Evolutionary conservation across 2,329 filamentous ascomycete genomes (phyloP), one percentile per base, ranked within the genome.

Genomic region (Monilinia polystroma): DNA sequence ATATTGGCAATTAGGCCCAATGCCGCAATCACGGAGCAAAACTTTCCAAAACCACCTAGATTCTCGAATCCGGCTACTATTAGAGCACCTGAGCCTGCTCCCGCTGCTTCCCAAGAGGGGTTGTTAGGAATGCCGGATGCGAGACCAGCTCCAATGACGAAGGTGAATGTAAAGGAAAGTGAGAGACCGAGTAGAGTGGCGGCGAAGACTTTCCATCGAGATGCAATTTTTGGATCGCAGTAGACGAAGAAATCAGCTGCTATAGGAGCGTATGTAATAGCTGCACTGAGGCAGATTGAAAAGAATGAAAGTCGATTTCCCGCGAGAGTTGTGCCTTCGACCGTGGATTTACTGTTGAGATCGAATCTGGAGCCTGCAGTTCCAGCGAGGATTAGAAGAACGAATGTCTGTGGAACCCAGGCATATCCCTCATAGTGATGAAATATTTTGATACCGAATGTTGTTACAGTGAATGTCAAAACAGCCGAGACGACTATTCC

Each of bases 161-260:
- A 84, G 29, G 85, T 84, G 70, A 90, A 84, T 0, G 83, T 82
- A 73, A 88, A 88, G 35, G 85, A 87, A 7, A 81, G 68, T 4
- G 81, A 78, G 0, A 90, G 79, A 5, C 88, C 87, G 2, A 80
- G 66, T 64, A 88, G 77, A 0, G 86, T 87, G 54, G 87, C 80
- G 51, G 77, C 70, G 72, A 88, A 89, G 55, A 89, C 79, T 68
- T 81, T 82, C 73, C 78, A 78, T 4, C 71, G 70, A 16, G 69
- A 60, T 23, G 41, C 80, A 77, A 20, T 83, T 80, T 16, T 84
- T 81, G 69, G 79, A 75, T 69, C 83, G 83, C 74, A 88, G 76
- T 89, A 90, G 64, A 89, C 86, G 71, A 89, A 88, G 74, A 86
- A 90, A 74, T 90, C 88, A 0, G 85, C 85, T n/a, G 84, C 86